Percentiles rank a stretch among this genome's conserved stretches.
These are phyloP conservation scores for Tilletia caries DNA, from an alignment of 1,284 basidiomycete species.

Conservation along the genomic window DNA sequence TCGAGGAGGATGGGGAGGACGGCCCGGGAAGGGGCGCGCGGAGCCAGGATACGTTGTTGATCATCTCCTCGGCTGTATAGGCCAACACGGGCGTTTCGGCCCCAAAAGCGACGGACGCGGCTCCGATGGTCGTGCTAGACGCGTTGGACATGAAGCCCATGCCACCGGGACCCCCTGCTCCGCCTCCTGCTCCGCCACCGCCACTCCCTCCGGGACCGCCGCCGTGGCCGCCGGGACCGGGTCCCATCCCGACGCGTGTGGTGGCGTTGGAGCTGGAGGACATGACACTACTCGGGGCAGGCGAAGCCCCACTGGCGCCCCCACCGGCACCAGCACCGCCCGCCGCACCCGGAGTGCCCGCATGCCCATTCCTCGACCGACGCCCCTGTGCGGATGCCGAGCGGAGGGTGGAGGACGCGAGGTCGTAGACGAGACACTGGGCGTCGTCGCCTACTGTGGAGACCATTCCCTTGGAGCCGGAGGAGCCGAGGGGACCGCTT, in stretches of 20 bases:
- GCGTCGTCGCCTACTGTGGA: constrained; percentile 51
- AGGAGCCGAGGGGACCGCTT: background rate
- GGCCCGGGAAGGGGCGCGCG: constrained; percentile 24
- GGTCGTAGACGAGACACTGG: constrained; percentile 51
- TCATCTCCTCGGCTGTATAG: constrained; percentile 47
- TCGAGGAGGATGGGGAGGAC: constrained; percentile 17
- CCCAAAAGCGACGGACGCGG: constrained; percentile 36
- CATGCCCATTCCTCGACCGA: constrained; percentile 41
- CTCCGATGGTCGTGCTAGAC: constrained; percentile 26
- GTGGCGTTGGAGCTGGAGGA: constrained; percentile 10
- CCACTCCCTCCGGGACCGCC: background rate
- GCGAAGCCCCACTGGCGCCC: constrained; percentile 5
- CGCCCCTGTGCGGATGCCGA: constrained; percentile 50
- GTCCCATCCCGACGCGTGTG: constrained; percentile 6
- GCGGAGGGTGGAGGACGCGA: constrained; percentile 47
- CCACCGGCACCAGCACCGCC: background rate
- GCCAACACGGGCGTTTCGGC: constrained; percentile 49
- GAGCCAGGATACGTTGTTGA: constrained; percentile 52
- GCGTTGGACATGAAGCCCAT: constrained; percentile 26
- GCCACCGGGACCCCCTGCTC: constrained; percentile 14
- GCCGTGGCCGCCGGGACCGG: no score
- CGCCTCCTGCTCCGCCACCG: background rate
- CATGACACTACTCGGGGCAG: constrained; percentile 4
- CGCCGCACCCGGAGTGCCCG: background rate
- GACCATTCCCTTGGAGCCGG: constrained; percentile 49